phyloP scores from a whole-genome alignment of 352 stramenopile genomes.

The Pythium sp. region DNA sequence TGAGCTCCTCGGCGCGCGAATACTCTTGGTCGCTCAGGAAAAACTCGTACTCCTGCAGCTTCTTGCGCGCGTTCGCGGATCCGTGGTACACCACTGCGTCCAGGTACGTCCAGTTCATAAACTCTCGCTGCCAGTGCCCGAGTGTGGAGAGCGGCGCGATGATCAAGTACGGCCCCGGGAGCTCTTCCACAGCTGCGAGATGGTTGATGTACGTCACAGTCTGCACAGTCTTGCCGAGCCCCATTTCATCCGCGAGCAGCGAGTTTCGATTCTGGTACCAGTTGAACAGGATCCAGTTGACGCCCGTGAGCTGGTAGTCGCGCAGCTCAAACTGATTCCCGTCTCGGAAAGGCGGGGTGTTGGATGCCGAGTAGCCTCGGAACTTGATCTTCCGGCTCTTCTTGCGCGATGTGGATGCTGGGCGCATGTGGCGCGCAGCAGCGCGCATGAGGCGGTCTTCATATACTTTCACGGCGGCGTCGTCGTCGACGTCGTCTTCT shows the following conservation, averaged over 20 bases:
- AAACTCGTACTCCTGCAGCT: constrained; percentile 96
- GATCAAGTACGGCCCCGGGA: constrained; percentile 95
- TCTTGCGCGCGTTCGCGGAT: constrained; percentile 79
- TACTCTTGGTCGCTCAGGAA: constrained; percentile 64
- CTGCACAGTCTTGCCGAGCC: constrained; percentile 95
- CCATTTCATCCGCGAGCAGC: constrained; percentile 99
- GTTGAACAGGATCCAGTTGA: constrained; percentile 99
- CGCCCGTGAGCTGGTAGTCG: constrained; percentile 98
- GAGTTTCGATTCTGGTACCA: constrained; percentile 97
- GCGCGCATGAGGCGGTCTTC: constrained; percentile 56
- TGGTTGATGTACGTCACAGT: constrained; percentile 96
- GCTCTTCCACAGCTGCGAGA: constrained; percentile 92
- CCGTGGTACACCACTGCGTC: constrained; percentile 99
- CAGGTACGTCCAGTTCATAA: constrained; percentile 95
- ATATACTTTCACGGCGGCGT: constrained; percentile 81
- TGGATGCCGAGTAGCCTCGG: constrained; percentile 60
- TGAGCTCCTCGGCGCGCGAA: constrained; percentile 31
- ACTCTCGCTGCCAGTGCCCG: constrained; percentile 97
- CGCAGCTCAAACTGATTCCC: constrained; percentile 84
- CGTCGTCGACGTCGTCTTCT: constrained; percentile 93
- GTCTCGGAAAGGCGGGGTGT: constrained; percentile 55
- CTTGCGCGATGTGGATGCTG: constrained; percentile 28
- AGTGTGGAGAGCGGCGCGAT: constrained; percentile 98
- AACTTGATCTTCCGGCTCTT: constrained; percentile 71
- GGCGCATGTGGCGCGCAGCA: constrained; percentile 48